Base-by-base conservation (phyloP, 2,329 filamentous ascomycete genomes). In the Fusarium devonianum region DNA sequence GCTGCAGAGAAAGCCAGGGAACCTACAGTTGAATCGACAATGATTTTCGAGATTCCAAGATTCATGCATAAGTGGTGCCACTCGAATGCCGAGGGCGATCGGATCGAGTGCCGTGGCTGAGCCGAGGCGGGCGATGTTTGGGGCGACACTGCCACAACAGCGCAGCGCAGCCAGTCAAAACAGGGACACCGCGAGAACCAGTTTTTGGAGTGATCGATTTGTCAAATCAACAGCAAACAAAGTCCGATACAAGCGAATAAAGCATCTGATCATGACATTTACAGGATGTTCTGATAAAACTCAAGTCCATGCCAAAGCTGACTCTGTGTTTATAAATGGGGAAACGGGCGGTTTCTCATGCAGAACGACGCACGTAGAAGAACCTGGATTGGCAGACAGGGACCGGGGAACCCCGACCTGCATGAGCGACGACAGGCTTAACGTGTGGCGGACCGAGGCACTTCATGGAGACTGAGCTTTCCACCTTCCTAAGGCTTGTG, bases 401-500 rank as follows among this genome's bases (percentile, higher is more conserved):
- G 19, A 13, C 41, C 50, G 55, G 55, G 30, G 40, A 16, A 39
- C 13, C 36, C 55, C 54, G 55, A 49, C 18, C 13, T 19, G 40
- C 28, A n/a, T 44, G 10, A 48, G 28, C 9, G 3, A 21, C 18
- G 21, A 41, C n/a, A 8, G 18, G 13, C 22, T 17, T 38, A 19
- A 14, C 26, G 16, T 37, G 49, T 25, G 47, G 53, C 47, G 47
- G 47, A 34, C 53, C 47, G 53, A 48, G 36, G 29, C 29, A 48
- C 25, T 29, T 23, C 23, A 45, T n/a, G 18, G 28, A 32, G 10
- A 38, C 32, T 23, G n/a, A n/a, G n/a, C n/a, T n/a, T n/a, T n/a
- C n/a, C n/a, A n/a, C n/a, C n/a, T n/a, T n/a, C n/a, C n/a, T n/a
- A n/a, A n/a, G n/a, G n/a, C n/a, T n/a, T n/a, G n/a, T n/a, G n/a